Evolutionary conservation across 208 protist genomes (phyloP), one percentile per base, ranked within the genome.

Genomic region (Wallacemonas sp.): DNA sequence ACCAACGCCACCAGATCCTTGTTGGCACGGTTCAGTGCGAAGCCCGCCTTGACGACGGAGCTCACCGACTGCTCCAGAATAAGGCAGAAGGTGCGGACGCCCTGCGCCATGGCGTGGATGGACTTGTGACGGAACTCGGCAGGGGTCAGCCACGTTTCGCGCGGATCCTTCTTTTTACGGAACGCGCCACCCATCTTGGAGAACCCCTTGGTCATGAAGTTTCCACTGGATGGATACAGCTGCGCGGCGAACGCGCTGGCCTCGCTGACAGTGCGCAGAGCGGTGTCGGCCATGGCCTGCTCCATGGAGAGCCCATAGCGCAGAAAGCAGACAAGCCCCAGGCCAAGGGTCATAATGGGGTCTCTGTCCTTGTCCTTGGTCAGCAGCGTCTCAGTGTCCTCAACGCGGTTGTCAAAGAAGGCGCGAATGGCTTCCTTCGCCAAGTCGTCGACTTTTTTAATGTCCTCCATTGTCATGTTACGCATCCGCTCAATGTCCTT

Each of bases 351-450:
- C 45, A 68, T 57, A 12, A 88, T 55, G 1, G 78, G 76, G 68
- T 91, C 81, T 0, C 57, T 22, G 3, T 24, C 9, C 50, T 66
- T 58, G 36, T 73, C 50, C 1, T 50, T 36, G 6, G 50, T 48
- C 2, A 91, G 63, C 19, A 79, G 17, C 1, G 74, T 78, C 63
- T 91, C 81, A 30, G 73, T 66, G 39, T 91, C 85, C 0, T 63
- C 39, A 44, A 87, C 73, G 21, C 66, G 58, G 62, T 91, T 91
- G 1, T 66, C 27, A 46, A 91, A 88, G 38, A 91, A 91, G 19
- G 79, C 33, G 13, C 62, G n/a, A 1, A 88, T 41, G 4, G 66
- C 81, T 6, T 61, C 41, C 2, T 44, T 60, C 15, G 78, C 53
- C 17, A 63, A 33, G 6, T 61, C 52, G 54, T 91, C 85, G 37